Conservation (phyloP, 257 asterid genomes). For the Plantago major region DNA sequence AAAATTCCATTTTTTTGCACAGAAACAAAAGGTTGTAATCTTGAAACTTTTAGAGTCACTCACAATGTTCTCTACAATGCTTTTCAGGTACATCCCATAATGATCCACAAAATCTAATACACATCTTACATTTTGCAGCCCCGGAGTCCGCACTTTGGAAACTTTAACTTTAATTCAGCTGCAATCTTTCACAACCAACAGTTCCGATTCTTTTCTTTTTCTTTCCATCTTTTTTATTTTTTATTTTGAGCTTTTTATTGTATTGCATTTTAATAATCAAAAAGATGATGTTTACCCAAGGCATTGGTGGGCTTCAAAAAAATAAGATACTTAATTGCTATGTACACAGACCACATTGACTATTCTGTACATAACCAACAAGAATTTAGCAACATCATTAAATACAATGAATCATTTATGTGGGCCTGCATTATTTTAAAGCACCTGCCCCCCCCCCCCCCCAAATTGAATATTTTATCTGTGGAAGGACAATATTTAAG, state of each 20-base stretch:
- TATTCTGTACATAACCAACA: background rate
- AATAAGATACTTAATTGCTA: background rate
- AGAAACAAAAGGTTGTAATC: too few species aligned
- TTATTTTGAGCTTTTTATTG: too few species aligned
- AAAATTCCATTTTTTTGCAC: too few species aligned
- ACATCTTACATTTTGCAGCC: too few species aligned
- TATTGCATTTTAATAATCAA: background rate
- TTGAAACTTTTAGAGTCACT: too few species aligned
- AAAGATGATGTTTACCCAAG: background rate
- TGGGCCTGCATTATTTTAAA: constrained; percentile 1
- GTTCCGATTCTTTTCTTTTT: background rate
- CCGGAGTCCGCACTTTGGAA: too few species aligned
- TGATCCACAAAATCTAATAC: too few species aligned
- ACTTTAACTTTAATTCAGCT: too few species aligned
- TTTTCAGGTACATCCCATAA: too few species aligned
- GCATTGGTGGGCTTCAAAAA: background rate
- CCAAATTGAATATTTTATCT: background rate
- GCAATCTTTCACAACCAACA: too few species aligned
- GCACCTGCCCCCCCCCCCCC: constrained; percentile 6
- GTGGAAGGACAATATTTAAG: background rate
- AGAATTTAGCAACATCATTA: background rate
- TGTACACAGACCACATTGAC: constrained; percentile 1
- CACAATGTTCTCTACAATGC: too few species aligned
- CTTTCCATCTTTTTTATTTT: background rate
- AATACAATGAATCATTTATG: background rate